Conservation (phyloP, 768 basidiomycete genomes). For the Udeniomyces megalosporus region DNA sequence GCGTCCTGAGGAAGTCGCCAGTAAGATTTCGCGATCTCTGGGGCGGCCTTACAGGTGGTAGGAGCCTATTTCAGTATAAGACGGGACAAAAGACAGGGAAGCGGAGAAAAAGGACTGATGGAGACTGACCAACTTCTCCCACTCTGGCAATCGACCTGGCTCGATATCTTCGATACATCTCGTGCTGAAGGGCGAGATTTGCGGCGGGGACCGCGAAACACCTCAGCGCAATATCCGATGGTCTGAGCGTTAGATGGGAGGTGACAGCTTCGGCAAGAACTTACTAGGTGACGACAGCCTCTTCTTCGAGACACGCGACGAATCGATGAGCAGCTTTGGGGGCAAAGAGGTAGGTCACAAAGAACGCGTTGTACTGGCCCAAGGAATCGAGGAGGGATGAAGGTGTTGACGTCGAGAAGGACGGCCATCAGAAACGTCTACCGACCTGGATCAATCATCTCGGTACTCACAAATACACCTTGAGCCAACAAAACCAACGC, state of each 20-base stretch:
- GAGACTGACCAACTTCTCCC: conserved; percentile 45
- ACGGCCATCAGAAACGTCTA: too few relatives aligned
- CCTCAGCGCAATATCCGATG: too few relatives aligned
- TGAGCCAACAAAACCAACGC: conserved; percentile 73
- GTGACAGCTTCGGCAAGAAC: conserved; percentile 22
- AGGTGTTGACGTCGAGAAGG: neutral
- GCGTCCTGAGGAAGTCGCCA: conserved; percentile 23
- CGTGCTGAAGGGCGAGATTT: conserved; percentile 32
- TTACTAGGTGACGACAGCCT: conserved; percentile 82
- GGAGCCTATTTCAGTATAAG: neutral
- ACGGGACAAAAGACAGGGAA: neutral
- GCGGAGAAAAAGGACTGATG: neutral
- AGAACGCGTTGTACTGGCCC: conserved; percentile 38
- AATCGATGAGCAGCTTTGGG: conserved; percentile 20
- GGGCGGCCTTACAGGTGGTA: neutral
- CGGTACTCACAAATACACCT: conserved; percentile 41
- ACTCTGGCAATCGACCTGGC: conserved; percentile 28
- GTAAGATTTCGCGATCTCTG: conserved; percentile 14
- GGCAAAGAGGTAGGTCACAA: conserved; percentile 41
- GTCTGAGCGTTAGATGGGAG: neutral
- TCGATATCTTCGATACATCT: conserved; percentile 65
- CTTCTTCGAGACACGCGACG: conserved; percentile 50
- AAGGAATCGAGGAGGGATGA: conserved; percentile 35
- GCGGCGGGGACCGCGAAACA: too few relatives aligned
- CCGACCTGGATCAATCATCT: too few relatives aligned